Evolutionary conservation across 2,329 filamentous ascomycete species (phyloP).

Genomic region (Scedosporium dehoogii): DNA sequence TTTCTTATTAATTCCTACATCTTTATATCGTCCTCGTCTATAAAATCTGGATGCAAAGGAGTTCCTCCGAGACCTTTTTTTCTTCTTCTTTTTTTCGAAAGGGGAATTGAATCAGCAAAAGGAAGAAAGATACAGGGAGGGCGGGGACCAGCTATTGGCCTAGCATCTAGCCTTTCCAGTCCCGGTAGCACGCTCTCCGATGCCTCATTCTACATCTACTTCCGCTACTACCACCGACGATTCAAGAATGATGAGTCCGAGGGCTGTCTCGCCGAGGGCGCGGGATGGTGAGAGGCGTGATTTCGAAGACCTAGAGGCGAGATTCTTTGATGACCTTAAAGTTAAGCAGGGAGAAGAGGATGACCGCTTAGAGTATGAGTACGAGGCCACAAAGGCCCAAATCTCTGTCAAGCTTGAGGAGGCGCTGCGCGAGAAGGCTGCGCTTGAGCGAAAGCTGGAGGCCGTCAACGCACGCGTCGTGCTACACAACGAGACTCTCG

Average conservation of each 20-base stretch:
- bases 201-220: neutral
- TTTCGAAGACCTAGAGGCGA: slow-evolving; percentile 3
- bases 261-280: neutral
- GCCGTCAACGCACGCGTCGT: neutral
- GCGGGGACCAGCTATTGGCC: too few species aligned
- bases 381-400: neutral
- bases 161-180: too few species aligned
- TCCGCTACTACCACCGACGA: neutral
- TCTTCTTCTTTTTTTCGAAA: too few species aligned
- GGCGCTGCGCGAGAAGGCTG: neutral
- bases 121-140: neutral
- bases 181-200: neutral
- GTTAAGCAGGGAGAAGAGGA: slow-evolving; percentile 1
- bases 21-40: too few species aligned
- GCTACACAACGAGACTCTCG: neutral
- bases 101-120: neutral
- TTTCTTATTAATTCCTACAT: too few species aligned
- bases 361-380: neutral
- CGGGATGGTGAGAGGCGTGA: neutral
- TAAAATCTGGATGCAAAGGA: too few species aligned
- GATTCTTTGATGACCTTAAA: slow-evolving; percentile 1
- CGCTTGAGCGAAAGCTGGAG: neutral
- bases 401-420: slow-evolving; percentile 1
- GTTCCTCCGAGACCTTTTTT: too few species aligned
- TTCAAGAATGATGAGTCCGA: neutral